Conservation (phyloP, 352 stramenopile genomes). For the Saprolegnia parasitica region DNA sequence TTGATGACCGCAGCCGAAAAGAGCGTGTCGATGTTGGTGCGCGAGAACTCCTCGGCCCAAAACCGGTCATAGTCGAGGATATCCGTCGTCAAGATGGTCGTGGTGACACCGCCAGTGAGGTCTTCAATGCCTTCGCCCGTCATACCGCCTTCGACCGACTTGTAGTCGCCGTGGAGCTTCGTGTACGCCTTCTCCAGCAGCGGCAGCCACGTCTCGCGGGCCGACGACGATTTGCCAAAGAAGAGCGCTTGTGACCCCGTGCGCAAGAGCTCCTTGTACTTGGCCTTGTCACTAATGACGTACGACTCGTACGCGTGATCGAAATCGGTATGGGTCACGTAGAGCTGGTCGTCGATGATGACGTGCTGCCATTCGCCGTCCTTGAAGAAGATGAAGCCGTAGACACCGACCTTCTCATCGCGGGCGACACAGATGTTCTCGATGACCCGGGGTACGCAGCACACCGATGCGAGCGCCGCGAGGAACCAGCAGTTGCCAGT, state of each 20-base stretch:
- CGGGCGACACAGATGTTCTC: slow-evolving; percentile 53
- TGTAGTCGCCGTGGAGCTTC: slow-evolving; percentile 75
- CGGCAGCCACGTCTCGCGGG: slow-evolving; percentile 73
- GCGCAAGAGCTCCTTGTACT: slow-evolving; percentile 35
- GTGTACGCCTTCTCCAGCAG: slow-evolving; percentile 86
- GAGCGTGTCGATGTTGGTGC: slow-evolving; percentile 41
- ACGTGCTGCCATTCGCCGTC: slow-evolving; percentile 47
- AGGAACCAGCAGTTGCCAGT: slow-evolving; percentile 82
- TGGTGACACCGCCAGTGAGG: slow-evolving; percentile 42
- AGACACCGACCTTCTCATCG: slow-evolving; percentile 46
- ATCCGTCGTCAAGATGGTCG: slow-evolving; percentile 35
- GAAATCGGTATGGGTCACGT: slow-evolving; percentile 35
- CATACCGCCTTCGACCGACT: slow-evolving; percentile 51
- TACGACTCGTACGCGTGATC: slow-evolving; percentile 33
- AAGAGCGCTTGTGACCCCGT: slow-evolving; percentile 39
- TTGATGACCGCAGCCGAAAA: slow-evolving; percentile 35
- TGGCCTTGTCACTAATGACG: slow-evolving; percentile 21
- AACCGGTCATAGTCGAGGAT: slow-evolving; percentile 41
- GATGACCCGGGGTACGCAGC: slow-evolving; percentile 60
- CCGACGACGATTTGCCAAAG: slow-evolving; percentile 42
- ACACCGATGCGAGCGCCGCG: slow-evolving; percentile 60
- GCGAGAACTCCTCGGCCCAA: slow-evolving; percentile 38
- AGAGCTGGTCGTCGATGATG: slow-evolving; percentile 46
- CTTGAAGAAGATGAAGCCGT: slow-evolving; percentile 52
- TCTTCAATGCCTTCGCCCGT: slow-evolving; percentile 46